These are phyloP conservation scores for Metarhizium guizhouense DNA, from an alignment of 2,329 filamentous ascomycete species.

Conservation along the genomic window DNA sequence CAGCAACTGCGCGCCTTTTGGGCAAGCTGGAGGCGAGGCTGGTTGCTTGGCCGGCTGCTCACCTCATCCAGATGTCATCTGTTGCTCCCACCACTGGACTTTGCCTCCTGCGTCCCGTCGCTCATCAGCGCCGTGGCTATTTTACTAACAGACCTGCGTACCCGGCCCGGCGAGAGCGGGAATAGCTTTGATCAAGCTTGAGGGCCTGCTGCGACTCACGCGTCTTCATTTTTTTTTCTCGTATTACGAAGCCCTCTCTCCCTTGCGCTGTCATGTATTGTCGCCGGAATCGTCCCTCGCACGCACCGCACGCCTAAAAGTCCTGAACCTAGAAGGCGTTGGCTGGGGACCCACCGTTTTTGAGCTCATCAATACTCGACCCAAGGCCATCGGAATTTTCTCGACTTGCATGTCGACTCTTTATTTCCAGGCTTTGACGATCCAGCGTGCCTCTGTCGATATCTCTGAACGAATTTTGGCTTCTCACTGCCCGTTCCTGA, in stretches of 20 bases:
- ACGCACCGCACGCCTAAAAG: constrained; percentile 1
- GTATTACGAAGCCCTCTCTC: not conserved
- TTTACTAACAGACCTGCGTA: not conserved
- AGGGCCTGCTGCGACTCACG: not conserved
- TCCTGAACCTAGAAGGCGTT: not conserved
- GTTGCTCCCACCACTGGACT: not conserved
- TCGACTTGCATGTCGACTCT: not conserved
- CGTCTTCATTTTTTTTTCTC: not conserved
- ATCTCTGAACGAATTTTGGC: not conserved
- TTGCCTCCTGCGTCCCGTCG: not conserved
- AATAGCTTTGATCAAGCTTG: not conserved
- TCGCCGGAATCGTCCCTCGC: not conserved
- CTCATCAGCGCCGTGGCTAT: not conserved
- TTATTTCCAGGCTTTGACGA: not conserved
- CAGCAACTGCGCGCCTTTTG: constrained; percentile 7
- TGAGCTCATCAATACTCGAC: not conserved
- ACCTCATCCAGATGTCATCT: not conserved
- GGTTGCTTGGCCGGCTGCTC: not conserved
- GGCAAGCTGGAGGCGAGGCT: not conserved
- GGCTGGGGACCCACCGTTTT: not conserved
- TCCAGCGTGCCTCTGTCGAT: not conserved
- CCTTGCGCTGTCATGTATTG: not conserved
- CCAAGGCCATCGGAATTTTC: not conserved
- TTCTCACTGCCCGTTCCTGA: not conserved
- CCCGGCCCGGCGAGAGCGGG: not conserved